These are phyloP conservation scores for Geoglossum cookeanum DNA, from an alignment of 2,329 filamentous ascomycete genomes.

Conservation along the genomic window DNA sequence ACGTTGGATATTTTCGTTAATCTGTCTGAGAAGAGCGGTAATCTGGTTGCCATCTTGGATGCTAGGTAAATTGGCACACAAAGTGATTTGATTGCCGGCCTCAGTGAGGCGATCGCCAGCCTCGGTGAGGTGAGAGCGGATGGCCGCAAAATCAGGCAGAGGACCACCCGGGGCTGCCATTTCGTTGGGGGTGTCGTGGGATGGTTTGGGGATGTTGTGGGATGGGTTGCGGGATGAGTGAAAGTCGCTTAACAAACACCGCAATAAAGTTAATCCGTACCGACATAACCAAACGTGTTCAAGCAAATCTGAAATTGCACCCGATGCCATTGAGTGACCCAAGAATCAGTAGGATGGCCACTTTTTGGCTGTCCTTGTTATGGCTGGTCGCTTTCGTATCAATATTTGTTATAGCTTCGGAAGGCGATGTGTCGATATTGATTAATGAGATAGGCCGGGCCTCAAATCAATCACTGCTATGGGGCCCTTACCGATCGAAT, in stretches of 20 bases:
- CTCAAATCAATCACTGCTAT: slow-evolving; percentile 71
- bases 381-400: not conserved
- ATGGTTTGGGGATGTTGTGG: too few relatives aligned
- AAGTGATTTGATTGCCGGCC: too few relatives aligned
- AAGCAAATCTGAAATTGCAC: not conserved
- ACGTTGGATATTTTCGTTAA: too few relatives aligned
- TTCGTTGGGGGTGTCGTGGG: too few relatives aligned
- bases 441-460: slow-evolving; percentile 23
- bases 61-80: too few relatives aligned
- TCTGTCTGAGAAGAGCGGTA: too few relatives aligned
- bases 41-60: too few relatives aligned
- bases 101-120: too few relatives aligned
- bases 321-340: not conserved
- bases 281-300: not conserved
- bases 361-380: not conserved
- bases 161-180: too few relatives aligned
- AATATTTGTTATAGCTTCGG: not conserved
- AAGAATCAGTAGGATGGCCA: not conserved
- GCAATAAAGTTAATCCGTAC: not conserved
- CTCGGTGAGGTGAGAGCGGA: too few relatives aligned
- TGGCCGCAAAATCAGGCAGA: too few relatives aligned
- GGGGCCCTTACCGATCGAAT: slow-evolving; percentile 89
- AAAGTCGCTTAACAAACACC: not conserved
- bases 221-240: too few relatives aligned
- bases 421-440: slow-evolving; percentile 6